Conservation (phyloP, 192 early-diverging fungal genomes). For the Umbelopsis sp. region DNA sequence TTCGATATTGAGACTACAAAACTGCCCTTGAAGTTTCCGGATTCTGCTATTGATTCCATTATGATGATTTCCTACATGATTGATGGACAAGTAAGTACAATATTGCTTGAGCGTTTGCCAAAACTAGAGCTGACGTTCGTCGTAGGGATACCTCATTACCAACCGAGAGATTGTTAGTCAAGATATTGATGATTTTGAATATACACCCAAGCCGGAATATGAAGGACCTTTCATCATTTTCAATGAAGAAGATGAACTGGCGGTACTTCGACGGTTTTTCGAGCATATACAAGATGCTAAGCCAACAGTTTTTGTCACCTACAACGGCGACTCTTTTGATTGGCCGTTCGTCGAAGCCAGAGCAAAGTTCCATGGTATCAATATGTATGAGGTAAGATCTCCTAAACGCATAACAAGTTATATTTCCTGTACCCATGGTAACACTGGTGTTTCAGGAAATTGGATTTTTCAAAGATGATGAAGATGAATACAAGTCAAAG, state of each 20-base stretch:
- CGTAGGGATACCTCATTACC: constrained; percentile 91
- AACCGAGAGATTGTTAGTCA: constrained; percentile 94
- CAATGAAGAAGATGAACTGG: constrained; percentile 87
- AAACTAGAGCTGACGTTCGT: not conserved
- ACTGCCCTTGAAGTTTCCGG: constrained; percentile 96
- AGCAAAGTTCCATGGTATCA: constrained; percentile 78
- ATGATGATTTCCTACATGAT: constrained; percentile 99
- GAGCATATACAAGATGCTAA: constrained; percentile 82
- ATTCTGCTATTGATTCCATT: constrained; percentile 84
- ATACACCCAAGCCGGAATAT: constrained; percentile 95
- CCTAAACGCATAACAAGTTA: not conserved
- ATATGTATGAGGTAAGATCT: constrained; percentile 72
- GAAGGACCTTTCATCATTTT: constrained; percentile 95
- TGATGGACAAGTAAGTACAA: constrained; percentile 78
- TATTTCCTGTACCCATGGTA: not conserved
- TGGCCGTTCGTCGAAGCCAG: constrained; percentile 96
- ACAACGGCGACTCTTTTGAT: constrained; percentile 99
- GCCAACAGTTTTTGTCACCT: constrained; percentile 92
- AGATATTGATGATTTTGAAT: constrained; percentile 98
- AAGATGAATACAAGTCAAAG: constrained; percentile 86
- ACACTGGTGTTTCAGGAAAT: constrained; percentile 64
- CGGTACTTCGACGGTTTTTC: constrained; percentile 85
- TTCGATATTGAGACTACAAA: constrained; percentile 99
- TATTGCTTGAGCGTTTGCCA: not conserved
- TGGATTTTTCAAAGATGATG: constrained; percentile 79